Base-by-base conservation (phyloP, 1,284 basidiomycete species). In the Puccinia coronata region DNA sequence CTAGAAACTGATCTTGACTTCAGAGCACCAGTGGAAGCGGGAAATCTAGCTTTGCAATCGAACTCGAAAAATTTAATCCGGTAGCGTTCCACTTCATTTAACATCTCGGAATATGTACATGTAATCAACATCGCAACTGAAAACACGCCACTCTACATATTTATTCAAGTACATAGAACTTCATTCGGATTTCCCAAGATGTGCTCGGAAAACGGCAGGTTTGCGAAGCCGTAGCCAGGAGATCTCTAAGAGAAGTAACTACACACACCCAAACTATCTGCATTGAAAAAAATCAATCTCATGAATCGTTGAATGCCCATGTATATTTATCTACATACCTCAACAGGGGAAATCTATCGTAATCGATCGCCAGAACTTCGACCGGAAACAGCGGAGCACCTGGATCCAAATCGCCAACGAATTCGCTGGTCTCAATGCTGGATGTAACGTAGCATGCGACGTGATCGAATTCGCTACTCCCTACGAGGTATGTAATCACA, bases 321-420 rank as follows among this genome's bases (percentile, higher is more conserved):
- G n/a, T n/a, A n/a, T n/a, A n/a, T n/a, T n/a, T n/a, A n/a, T n/a
- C 8, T 67, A 31, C 3, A 39, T 8, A 59, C 6, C 20, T 28
- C 11, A 47, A 61, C 20, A 75, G 73, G 73, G 73, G 41, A 57
- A 59, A 59, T 75, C 73, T 34, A 61, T 75, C 53, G 63, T 75
- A 41, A 75, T 75, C 23, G 73, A 75, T 63, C 73, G 73, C 0
- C 73, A 75, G 25, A 75, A 75, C 25, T 75, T 75, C 28, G 57
- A 75, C 31, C 20, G 9, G 2, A 23, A 57, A 41, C 73, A 75
- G 43, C 61, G 73, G 25, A 14, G 0, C 5, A 57, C 55, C 20
- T 75, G 73, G 73, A 61, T 75, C 4, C 5, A 57, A 31, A 47
- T 75, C 25, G 73, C 20, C 11, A 0, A 20, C 34, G 73, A 61